A percentile compares a stretch with the other conserved stretches of the same genome.
These are phyloP conservation scores for Colletotrichum musae DNA, from an alignment of 2,329 filamentous ascomycete genomes.

Conservation along the genomic window DNA sequence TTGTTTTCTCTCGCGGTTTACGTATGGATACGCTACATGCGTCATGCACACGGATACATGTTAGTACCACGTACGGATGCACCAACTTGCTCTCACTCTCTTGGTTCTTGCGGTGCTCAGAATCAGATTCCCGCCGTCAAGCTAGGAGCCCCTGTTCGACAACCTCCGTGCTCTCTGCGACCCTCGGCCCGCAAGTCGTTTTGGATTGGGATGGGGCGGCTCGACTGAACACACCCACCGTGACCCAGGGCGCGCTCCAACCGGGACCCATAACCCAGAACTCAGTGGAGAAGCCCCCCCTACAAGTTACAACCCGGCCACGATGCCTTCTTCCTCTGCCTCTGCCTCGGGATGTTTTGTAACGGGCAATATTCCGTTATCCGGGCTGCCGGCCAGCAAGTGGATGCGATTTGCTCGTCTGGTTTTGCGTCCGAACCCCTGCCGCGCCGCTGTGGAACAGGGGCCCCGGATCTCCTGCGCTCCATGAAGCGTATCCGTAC, in stretches of 20 bases:
- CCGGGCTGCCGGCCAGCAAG: slow-evolving; percentile 29
- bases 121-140: slow-evolving; percentile 23
- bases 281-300: background rate
- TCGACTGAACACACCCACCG: slow-evolving; percentile 18
- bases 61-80: too few species aligned
- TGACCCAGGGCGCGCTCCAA: slow-evolving; percentile 14
- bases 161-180: slow-evolving; percentile 28
- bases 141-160: slow-evolving; percentile 26
- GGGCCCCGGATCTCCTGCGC: slow-evolving; percentile 15
- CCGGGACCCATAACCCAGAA: slow-evolving; percentile 18
- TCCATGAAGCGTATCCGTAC: too few species aligned
- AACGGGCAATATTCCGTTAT: slow-evolving; percentile 34
- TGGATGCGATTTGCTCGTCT: slow-evolving; percentile 39
- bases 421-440: slow-evolving; percentile 23
- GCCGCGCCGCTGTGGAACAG: slow-evolving; percentile 23
- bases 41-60: too few species aligned
- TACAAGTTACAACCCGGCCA: background rate
- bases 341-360: background rate
- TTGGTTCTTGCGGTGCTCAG: slow-evolving; percentile 14
- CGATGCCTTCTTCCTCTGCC: background rate
- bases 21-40: too few species aligned
- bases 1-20: too few species aligned
- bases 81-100: too few species aligned
- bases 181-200: slow-evolving; percentile 23
- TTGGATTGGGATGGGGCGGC: slow-evolving; percentile 14